These are phyloP conservation scores for Zymoseptoria crescenta DNA, from an alignment of 2,329 filamentous ascomycete species.

Conservation along the genomic window DNA sequence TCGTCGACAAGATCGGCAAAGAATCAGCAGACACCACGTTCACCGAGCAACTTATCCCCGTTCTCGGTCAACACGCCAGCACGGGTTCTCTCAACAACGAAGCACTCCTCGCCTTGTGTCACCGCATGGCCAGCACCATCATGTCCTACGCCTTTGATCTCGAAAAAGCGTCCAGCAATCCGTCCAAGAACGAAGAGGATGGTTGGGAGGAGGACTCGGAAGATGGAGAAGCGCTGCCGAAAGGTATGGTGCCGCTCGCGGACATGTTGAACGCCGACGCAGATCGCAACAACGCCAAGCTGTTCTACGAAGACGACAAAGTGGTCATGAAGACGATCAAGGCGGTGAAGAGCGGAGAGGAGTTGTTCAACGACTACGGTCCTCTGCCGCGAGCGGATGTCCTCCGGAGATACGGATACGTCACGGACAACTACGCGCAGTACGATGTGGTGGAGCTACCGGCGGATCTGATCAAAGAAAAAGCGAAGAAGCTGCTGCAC, in stretches of 20 bases:
- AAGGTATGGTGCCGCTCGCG: conserved; percentile 86
- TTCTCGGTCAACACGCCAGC: conserved; percentile 37
- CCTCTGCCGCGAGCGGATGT: conserved; percentile 75
- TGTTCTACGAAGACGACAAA: conserved; percentile 51
- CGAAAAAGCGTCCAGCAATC: conserved; percentile 40
- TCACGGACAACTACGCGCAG: conserved; percentile 66
- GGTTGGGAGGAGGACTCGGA: conserved; percentile 37
- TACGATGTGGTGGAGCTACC: conserved; percentile 80
- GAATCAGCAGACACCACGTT: conserved; percentile 64
- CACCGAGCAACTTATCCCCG: conserved; percentile 46
- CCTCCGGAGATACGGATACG: conserved; percentile 76
- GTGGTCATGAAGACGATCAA: conserved; percentile 67
- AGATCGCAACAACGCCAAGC: conserved; percentile 65
- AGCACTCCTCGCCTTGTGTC: conserved; percentile 51
- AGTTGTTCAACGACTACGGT: conserved; percentile 86
- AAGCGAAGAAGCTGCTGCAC: conserved; percentile 29
- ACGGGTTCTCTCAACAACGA: conserved; percentile 36
- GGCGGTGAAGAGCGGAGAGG: conserved; percentile 60
- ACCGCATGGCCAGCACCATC: conserved; percentile 78
- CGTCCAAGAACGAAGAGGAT: conserved; percentile 51
- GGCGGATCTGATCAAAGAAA: conserved; percentile 48
- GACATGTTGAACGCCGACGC: conserved; percentile 86
- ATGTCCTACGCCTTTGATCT: conserved; percentile 93
- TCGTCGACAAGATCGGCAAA: conserved; percentile 70
- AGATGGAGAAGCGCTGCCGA: conserved; percentile 42